phyloP scores from a whole-genome alignment of 495 filamentous ascomycete species.

The Podospora sp. region DNA sequence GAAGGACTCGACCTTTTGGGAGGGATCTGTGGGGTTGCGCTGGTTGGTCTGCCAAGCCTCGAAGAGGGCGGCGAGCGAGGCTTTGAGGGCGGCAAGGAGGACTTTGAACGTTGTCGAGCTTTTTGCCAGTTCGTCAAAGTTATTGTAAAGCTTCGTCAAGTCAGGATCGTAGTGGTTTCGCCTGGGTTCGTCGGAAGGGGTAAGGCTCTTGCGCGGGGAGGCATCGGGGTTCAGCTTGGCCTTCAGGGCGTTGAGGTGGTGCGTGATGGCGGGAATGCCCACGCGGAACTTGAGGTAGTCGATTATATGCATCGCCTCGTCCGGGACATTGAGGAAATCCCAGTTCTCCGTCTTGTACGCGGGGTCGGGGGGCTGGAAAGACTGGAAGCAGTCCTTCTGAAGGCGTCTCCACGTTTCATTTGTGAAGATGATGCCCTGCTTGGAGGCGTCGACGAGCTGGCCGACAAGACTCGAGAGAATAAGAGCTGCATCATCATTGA shows the following conservation, averaged over 20 bases:
- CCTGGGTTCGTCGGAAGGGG: neutral
- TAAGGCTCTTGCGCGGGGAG: neutral
- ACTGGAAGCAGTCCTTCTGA: conserved; percentile 45
- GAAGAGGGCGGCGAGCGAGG: conserved; percentile 37
- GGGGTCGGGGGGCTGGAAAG: conserved; percentile 41
- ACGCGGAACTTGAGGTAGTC: conserved; percentile 73
- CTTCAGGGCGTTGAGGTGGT: conserved; percentile 51
- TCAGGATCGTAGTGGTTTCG: neutral
- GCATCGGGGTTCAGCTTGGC: neutral
- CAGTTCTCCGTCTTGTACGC: conserved; percentile 40
- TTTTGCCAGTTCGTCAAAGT: conserved; percentile 31
- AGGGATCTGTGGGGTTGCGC: neutral
- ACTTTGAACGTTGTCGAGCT: conserved; percentile 35
- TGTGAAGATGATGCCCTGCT: conserved; percentile 72
- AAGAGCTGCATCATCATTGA: conserved; percentile 57
- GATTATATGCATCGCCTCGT: conserved; percentile 60
- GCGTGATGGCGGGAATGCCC: conserved; percentile 53
- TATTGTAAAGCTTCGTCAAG: conserved; percentile 32
- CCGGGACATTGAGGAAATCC: conserved; percentile 25
- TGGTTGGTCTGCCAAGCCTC: conserved; percentile 35
- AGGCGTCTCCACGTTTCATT: conserved; percentile 58
- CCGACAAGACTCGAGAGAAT: conserved; percentile 71
- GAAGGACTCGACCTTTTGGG: conserved; percentile 21
- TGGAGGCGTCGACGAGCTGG: conserved; percentile 77
- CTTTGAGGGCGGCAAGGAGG: conserved; percentile 36